A percentile compares a stretch with the other conserved stretches of the same genome.
phyloP scores from a whole-genome alignment of 768 basidiomycete genomes.

The Favolaschia claudopus region DNA sequence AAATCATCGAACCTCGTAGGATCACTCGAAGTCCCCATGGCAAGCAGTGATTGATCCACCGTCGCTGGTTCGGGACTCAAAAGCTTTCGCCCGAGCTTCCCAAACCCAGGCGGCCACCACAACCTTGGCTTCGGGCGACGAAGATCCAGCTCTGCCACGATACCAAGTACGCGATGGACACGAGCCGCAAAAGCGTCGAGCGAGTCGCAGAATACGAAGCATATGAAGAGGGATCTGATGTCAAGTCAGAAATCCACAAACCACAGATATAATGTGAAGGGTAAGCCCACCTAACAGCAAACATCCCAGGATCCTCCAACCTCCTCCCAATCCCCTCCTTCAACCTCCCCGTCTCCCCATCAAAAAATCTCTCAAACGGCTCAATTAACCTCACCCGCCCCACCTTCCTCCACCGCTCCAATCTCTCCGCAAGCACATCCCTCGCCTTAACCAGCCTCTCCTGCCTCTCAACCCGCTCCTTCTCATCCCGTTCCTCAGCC shows the following conservation, averaged over 20 bases:
- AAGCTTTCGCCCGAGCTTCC: slow-evolving; percentile 45
- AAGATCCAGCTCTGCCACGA: slow-evolving; percentile 42
- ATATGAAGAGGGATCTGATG: slow-evolving; percentile 51
- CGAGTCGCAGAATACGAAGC: slow-evolving; percentile 54
- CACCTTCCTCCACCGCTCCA: slow-evolving; percentile 43
- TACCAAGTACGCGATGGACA: slow-evolving; percentile 39
- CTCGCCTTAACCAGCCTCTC: slow-evolving; percentile 33
- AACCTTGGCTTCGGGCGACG: slow-evolving; percentile 45
- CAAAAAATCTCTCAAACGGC: slow-evolving; percentile 53
- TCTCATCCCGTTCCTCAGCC: slow-evolving; percentile 32
- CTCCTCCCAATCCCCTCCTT: slow-evolving; percentile 25
- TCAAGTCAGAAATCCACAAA: neutral
- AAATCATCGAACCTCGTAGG: slow-evolving; percentile 38
- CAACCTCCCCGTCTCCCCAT: slow-evolving; percentile 41
- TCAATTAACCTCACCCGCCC: slow-evolving; percentile 46
- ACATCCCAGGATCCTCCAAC: slow-evolving; percentile 37
- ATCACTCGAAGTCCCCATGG: slow-evolving; percentile 47
- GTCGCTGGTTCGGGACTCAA: slow-evolving; percentile 38
- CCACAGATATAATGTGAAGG: neutral
- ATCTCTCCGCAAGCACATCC: slow-evolving; percentile 33
- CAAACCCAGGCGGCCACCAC: slow-evolving; percentile 53
- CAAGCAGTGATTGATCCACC: slow-evolving; percentile 41
- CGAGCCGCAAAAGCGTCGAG: slow-evolving; percentile 50
- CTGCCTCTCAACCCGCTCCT: slow-evolving; percentile 35
- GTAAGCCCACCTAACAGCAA: slow-evolving; percentile 45